Evolutionary conservation across 1,139 yeast genomes (phyloP).

Genomic region (Candida sanyaensis): DNA sequence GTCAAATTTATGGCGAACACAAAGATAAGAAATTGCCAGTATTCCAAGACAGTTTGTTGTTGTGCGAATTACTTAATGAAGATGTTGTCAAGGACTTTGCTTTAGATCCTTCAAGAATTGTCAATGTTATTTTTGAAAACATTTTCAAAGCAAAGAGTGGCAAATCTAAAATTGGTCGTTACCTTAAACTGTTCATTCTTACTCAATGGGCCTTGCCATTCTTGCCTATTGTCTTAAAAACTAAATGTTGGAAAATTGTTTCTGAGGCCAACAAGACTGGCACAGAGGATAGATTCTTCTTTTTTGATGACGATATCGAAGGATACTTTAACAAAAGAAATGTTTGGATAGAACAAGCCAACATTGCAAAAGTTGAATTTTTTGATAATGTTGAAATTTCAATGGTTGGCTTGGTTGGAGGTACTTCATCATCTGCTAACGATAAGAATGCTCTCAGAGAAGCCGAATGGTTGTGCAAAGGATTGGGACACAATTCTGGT

Average conservation of each 20-base stretch:
- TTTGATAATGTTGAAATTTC: slow-evolving; percentile 54
- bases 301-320: slow-evolving; percentile 31
- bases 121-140: slow-evolving; percentile 25
- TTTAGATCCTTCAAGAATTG: slow-evolving; percentile 30
- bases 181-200: slow-evolving; percentile 40
- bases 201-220: slow-evolving; percentile 42
- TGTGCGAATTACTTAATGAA: slow-evolving; percentile 43
- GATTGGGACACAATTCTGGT: slow-evolving; percentile 43
- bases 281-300: slow-evolving; percentile 33
- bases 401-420: slow-evolving; percentile 58
- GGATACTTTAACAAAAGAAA: slow-evolving; percentile 38
- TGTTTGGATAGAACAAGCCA: slow-evolving; percentile 46
- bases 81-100: slow-evolving; percentile 30
- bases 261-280: slow-evolving; percentile 24
- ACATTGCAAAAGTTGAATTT: slow-evolving; percentile 46
- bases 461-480: slow-evolving; percentile 59
- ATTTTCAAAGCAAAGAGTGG: slow-evolving; percentile 33
- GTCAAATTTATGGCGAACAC: slow-evolving; percentile 40
- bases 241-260: slow-evolving; percentile 34
- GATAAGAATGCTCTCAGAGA: slow-evolving; percentile 55
- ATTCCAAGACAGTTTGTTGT: slow-evolving; percentile 59
- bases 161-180: slow-evolving; percentile 38
- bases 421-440: slow-evolving; percentile 26
- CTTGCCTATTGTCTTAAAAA: slow-evolving; percentile 36
- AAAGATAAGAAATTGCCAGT: slow-evolving; percentile 48